Evolutionary conservation across 2,329 filamentous ascomycete species (phyloP).

Genomic region (Penicillium aurantiogriseum): DNA sequence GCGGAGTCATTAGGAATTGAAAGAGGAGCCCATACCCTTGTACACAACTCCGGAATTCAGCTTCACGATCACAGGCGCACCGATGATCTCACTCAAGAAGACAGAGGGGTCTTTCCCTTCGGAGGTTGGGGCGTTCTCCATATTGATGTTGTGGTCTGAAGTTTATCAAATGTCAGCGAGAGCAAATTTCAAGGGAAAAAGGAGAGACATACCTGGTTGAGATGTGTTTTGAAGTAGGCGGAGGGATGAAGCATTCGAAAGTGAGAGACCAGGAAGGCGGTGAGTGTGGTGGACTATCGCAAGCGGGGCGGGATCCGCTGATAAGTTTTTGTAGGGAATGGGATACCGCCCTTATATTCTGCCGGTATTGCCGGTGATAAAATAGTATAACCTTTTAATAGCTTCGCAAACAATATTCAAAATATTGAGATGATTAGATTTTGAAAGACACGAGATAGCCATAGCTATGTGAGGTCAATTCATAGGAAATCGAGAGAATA

Average conservation of each 20-base stretch:
- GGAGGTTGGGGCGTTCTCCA: constrained; percentile 70
- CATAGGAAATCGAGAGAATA: not conserved
- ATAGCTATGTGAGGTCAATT: not conserved
- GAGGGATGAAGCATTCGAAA: constrained; percentile 5
- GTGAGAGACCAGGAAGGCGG: constrained; percentile 8
- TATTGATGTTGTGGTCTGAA: constrained; percentile 35
- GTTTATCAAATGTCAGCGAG: not conserved
- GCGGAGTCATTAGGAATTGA: not conserved
- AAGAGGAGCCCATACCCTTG: constrained; percentile 64
- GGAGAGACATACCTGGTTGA: not conserved
- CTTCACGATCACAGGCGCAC: constrained; percentile 91
- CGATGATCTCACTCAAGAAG: constrained; percentile 92
- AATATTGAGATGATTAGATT: not conserved
- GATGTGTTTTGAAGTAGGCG: not conserved
- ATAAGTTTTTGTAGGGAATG: not conserved
- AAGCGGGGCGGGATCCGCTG: constrained; percentile 4
- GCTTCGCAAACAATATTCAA: not conserved
- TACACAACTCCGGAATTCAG: constrained; percentile 98
- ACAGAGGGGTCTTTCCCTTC: constrained; percentile 90
- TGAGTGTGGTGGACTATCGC: constrained; percentile 6
- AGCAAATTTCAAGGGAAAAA: not conserved
- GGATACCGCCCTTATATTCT: not conserved
- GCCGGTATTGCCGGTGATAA: not conserved
- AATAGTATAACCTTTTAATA: not conserved
- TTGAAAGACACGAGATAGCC: rapidly evolving